Conservation (phyloP, 225 moss, liverwort and hornwort genomes). For the Bryum argenteum region DNA sequence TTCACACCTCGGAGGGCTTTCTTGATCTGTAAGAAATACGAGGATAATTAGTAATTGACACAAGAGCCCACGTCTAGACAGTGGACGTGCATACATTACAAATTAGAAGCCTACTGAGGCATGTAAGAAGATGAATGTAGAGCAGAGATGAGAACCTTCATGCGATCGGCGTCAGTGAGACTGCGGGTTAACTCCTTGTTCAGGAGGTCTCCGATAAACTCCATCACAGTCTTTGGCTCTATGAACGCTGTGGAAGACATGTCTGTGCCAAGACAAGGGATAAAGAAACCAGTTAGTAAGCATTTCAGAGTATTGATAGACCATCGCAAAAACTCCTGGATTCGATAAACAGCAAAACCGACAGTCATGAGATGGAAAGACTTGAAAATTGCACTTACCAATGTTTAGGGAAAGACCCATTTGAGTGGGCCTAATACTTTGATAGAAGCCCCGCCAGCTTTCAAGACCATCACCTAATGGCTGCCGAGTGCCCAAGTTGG, state of each 20-base stretch:
- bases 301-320: background rate
- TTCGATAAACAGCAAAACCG: too few species aligned
- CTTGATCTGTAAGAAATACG: constrained; percentile 56
- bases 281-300: fast-evolving
- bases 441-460: constrained; percentile 99
- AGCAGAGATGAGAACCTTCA: constrained; percentile 62
- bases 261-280: constrained; percentile 48
- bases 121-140: background rate
- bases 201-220: constrained; percentile 82
- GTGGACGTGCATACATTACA: too few species aligned
- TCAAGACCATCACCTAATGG: constrained; percentile 93
- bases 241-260: constrained; percentile 99
- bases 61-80: too few species aligned
- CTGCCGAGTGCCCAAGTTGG: constrained; percentile 80
- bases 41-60: background rate
- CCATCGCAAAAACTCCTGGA: background rate
- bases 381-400: constrained; percentile 37
- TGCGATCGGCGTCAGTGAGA: constrained; percentile 77
- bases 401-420: constrained; percentile 98
- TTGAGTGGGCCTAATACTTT: constrained; percentile 96
- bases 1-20: constrained; percentile 87
- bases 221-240: constrained; percentile 91
- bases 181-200: constrained; percentile 67
- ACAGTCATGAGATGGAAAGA: background rate
- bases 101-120: too few species aligned